Base-by-base conservation (phyloP, 495 filamentous ascomycete genomes). In the Elasticomyces elasticus region DNA sequence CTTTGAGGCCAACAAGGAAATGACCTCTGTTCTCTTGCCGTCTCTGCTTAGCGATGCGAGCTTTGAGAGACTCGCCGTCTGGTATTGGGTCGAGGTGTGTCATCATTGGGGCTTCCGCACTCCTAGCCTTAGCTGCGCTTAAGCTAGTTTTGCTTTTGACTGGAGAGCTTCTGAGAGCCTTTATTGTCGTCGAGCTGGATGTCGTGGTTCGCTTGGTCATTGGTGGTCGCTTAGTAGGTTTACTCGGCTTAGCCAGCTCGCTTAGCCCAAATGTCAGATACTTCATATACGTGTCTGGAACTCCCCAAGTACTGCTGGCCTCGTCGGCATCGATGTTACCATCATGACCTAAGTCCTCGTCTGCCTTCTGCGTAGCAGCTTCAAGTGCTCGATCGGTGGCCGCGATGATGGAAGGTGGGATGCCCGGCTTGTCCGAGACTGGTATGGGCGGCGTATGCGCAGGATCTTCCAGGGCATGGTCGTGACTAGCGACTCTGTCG, bases 1-100 rank as follows among this genome's bases (percentile, higher is more conserved):
- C 82, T 51, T 75, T 74, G 3, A 89, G 71, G 1, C 87, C 87
- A 52, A 94, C 77, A 11, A 90, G 68, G 61, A 83, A 94, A 51
- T 78, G 77, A 5, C 85, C 86, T 15, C 51, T 53, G 47, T 66
- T 68, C 58, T 68, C 67, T 17, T 55, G 53, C 7, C 60, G 58
- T n/a, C 62, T 60, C 47, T 70, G 68, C 12, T 54, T 30, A 24
- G 56, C 60, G 13, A 62, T 58, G 46, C 62, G 60, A 7, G 59
- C 52, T 48, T 65, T 62, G 1, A 59, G 35, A 17, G 40, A 20
- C 25, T 67, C 61, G 30, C 62, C 55, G 46, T 72, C 67, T 27
- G 67, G 69, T 35, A 64, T 52, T n/a, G 70, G 70, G 9, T 71
- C 69, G 12, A 71, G 28, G 25, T 67, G 61, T 20, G 40, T 38